phyloP scores from a whole-genome alignment of 2,329 filamentous ascomycete species.

The Cryphonectria japonica region DNA sequence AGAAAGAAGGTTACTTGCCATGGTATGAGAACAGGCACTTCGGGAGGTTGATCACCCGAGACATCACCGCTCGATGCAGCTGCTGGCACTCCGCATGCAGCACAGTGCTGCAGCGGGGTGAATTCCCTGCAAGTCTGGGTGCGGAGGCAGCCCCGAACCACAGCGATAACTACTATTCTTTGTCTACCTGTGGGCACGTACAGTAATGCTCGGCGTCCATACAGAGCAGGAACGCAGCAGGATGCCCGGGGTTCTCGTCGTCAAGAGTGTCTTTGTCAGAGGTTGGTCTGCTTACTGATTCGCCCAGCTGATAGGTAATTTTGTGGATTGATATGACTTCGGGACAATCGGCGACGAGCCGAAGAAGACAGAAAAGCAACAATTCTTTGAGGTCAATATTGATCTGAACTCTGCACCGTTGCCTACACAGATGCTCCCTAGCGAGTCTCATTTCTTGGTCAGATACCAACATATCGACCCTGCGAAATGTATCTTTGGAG shows the following conservation, averaged over 20 bases:
- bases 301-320: background rate
- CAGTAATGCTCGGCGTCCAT: background rate
- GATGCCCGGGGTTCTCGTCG: background rate
- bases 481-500: slow-evolving; percentile 28
- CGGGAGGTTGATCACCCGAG: slow-evolving; percentile 12
- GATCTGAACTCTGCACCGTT: background rate
- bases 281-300: background rate
- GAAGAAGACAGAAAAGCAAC: background rate
- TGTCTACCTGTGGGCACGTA: background rate
- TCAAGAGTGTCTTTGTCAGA: background rate
- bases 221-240: background rate
- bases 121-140: background rate
- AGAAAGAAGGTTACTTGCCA: background rate
- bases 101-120: background rate
- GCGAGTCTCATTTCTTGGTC: background rate
- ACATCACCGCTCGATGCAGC: background rate
- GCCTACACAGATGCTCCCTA: background rate
- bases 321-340: background rate
- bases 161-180: background rate
- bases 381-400: background rate
- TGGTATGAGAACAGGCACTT: background rate
- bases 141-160: background rate
- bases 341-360: background rate
- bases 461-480: background rate
- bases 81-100: background rate